Evolutionary conservation across 306 rosid genomes (phyloP).

Genomic region (Rubus parviflorus): DNA sequence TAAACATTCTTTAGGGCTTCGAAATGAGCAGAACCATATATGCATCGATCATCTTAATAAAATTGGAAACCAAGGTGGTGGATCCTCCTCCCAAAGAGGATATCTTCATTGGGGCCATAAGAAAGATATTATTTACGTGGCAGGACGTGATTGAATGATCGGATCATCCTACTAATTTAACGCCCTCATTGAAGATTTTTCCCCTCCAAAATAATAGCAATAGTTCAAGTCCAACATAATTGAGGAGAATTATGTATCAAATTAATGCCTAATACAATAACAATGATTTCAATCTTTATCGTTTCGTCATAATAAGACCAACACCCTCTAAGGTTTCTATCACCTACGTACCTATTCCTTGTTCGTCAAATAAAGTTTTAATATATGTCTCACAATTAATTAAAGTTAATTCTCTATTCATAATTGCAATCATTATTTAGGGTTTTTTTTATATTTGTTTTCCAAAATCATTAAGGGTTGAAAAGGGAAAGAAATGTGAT

Average conservation of each 20-base stretch:
- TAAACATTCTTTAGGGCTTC: slow-evolving; percentile 7
- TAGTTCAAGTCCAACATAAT: too few species aligned
- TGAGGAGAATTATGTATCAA: background rate
- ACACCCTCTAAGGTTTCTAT: background rate
- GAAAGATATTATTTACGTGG: too few species aligned
- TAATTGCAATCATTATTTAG: background rate
- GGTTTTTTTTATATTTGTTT: background rate
- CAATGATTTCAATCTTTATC: background rate
- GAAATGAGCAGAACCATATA: background rate
- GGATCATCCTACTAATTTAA: too few species aligned
- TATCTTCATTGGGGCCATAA: too few species aligned
- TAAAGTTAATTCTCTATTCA: background rate
- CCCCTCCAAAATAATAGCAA: too few species aligned
- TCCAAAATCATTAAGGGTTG: background rate
- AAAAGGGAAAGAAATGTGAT: background rate
- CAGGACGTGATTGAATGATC: too few species aligned
- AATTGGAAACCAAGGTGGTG: too few species aligned
- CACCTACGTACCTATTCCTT: background rate
- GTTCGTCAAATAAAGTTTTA: too few species aligned
- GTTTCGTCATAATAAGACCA: background rate
- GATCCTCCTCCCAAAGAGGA: too few species aligned
- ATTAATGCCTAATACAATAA: background rate
- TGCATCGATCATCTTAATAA: background rate
- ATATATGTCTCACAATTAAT: background rate
- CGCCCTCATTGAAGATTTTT: too few species aligned